A percentile compares a stretch with the other conserved stretches of the same genome.
Conservation (phyloP, 441 rosid genomes). For the Adansonia grandidieri region DNA sequence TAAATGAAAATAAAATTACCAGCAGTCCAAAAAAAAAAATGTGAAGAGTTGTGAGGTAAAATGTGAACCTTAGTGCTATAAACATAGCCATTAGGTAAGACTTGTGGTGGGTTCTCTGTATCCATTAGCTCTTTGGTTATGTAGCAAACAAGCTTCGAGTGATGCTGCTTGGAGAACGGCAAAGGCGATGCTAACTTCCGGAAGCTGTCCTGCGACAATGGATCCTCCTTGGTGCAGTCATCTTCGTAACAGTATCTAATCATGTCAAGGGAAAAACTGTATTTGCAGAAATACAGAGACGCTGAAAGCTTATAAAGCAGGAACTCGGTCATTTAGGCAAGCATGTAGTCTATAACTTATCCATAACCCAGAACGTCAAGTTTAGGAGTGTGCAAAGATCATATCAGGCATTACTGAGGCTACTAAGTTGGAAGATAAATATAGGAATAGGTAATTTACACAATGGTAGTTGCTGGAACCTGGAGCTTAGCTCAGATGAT, state of each 20-base stretch:
- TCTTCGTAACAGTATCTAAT: conserved; percentile 74
- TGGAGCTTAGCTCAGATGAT: too few species aligned
- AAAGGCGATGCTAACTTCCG: conserved; percentile 78
- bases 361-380: too few species aligned
- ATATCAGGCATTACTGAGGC: neutral
- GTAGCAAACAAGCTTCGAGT: conserved; percentile 94
- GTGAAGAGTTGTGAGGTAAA: conserved; percentile 1
- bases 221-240: conserved; percentile 94
- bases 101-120: conserved; percentile 96
- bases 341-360: too few species aligned
- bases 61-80: conserved; percentile 82
- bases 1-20: neutral
- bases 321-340: too few species aligned
- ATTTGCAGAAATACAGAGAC: neutral
- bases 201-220: conserved; percentile 89
- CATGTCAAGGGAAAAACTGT: conserved; percentile 47
- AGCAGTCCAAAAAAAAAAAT: conserved; percentile 1
- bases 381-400: too few species aligned
- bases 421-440: neutral
- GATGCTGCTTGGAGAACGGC: conserved; percentile 92
- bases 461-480: too few species aligned
- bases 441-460: neutral
- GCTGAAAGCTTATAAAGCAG: too few species aligned
- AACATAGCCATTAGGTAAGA: conserved; percentile 91
- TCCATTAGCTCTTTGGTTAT: conserved; percentile 94